Evolutionary conservation across 352 stramenopile genomes (phyloP).

Genomic region (Pythium brassicae): DNA sequence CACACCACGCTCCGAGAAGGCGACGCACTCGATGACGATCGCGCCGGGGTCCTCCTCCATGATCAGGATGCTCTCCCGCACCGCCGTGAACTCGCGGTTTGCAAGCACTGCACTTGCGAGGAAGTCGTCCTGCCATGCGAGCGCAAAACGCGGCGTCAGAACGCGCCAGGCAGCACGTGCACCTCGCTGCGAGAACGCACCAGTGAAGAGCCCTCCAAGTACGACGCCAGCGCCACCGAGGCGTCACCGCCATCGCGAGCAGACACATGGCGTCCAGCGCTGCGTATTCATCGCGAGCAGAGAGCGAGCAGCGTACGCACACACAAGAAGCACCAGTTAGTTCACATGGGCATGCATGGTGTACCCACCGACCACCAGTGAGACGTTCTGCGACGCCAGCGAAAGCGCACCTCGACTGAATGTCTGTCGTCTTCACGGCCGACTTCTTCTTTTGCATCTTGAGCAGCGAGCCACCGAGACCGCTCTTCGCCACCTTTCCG

Average conservation of each 20-base stretch:
- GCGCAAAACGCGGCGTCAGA: not conserved
- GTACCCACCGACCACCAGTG: not conserved
- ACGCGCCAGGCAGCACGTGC: not conserved
- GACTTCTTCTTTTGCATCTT: constrained; percentile 77
- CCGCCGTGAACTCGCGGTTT: constrained; percentile 89
- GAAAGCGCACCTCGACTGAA: constrained; percentile 56
- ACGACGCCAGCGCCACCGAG: constrained; percentile 75
- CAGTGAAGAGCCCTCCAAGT: constrained; percentile 81
- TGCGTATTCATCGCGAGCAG: constrained; percentile 10
- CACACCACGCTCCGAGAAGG: no score
- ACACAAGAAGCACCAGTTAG: not conserved
- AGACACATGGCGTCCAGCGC: constrained; percentile 81
- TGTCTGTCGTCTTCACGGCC: constrained; percentile 56
- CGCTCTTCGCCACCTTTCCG: constrained; percentile 67
- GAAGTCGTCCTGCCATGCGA: constrained; percentile 81
- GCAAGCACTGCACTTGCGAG: constrained; percentile 88
- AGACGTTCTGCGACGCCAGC: constrained; percentile 1
- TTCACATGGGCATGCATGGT: not conserved
- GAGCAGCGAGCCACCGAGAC: constrained; percentile 69
- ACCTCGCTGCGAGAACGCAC: constrained; percentile 18
- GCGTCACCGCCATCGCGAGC: constrained; percentile 77
- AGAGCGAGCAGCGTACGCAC: not conserved
- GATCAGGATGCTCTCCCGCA: constrained; percentile 86
- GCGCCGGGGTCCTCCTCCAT: constrained; percentile 59
- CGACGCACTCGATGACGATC: constrained; percentile 61